Evolutionary conservation across 192 early-diverging fungal species (phyloP).

Genomic region (Funneliformis mosseae): DNA sequence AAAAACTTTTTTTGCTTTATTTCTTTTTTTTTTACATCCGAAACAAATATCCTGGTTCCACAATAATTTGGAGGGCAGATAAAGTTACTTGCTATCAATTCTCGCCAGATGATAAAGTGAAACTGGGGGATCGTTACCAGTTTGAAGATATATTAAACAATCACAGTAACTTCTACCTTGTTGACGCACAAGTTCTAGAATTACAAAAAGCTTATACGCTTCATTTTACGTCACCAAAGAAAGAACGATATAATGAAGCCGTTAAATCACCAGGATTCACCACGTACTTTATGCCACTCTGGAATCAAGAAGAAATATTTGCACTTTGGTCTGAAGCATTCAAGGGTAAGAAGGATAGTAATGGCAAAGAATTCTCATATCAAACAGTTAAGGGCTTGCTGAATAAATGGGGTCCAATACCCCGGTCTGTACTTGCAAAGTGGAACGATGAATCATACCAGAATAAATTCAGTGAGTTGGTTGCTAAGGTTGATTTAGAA

Average conservation of each 20-base stretch:
- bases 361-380: constrained; percentile 9
- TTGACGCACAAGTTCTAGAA: background rate
- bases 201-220: constrained; percentile 5
- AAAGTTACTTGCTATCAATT: constrained; percentile 4
- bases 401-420: constrained; percentile 13
- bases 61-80: constrained; percentile 1
- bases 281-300: constrained; percentile 1
- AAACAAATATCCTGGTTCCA: background rate
- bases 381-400: background rate
- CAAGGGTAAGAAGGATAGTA: constrained; percentile 5
- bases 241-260: constrained; percentile 10
- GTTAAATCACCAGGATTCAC: constrained; percentile 19
- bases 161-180: background rate
- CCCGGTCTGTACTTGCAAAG: background rate
- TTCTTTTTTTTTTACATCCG: constrained; percentile 19
- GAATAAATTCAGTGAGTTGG: no score
- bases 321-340: background rate
- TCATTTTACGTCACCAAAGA: background rate
- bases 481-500: no score
- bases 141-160: background rate
- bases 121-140: background rate
- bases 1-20: constrained; percentile 18
- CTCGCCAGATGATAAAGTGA: background rate
- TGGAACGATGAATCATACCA: no score
- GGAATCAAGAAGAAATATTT: constrained; percentile 9